A percentile compares a stretch with the other conserved stretches of the same genome.
phyloP scores from a whole-genome alignment of 495 filamentous ascomycete species.

The Hyaloscypha bicolor region DNA sequence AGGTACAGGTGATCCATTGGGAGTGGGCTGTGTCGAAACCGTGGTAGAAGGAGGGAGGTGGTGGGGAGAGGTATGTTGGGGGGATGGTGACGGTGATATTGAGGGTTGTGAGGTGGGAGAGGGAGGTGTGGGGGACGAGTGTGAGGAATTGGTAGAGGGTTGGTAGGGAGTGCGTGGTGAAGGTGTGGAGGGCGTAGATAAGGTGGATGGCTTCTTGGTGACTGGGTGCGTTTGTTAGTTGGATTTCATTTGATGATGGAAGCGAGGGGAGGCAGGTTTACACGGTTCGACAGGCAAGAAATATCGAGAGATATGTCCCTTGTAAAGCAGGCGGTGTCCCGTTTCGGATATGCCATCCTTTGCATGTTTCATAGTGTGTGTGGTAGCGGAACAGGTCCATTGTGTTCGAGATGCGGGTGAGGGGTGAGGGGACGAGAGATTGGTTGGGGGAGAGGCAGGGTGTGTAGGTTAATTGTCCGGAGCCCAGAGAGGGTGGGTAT shows the following conservation, averaged over 20 bases:
- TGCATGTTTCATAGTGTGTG: neutral
- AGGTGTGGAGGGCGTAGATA: neutral
- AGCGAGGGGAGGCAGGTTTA: neutral
- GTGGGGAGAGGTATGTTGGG: neutral
- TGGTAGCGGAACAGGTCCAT: neutral
- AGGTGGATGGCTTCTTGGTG: slow-evolving; percentile 21
- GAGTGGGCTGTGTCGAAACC: neutral
- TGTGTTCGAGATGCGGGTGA: neutral
- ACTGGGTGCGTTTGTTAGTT: neutral
- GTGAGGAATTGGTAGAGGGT: neutral
- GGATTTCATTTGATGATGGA: neutral
- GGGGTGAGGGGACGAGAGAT: neutral
- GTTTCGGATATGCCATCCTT: neutral
- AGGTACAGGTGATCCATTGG: neutral
- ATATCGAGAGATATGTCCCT: neutral
- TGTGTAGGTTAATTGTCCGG: neutral
- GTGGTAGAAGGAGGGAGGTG: too few relatives aligned
- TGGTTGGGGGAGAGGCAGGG: neutral
- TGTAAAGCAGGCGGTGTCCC: neutral
- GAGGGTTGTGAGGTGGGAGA: neutral
- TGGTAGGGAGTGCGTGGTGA: neutral
- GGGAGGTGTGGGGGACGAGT: neutral
- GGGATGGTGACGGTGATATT: neutral
- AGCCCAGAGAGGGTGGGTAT: neutral
- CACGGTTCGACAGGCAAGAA: neutral